Percentiles rank a stretch among this genome's conserved stretches.
Conservation (phyloP, 305 asterid genomes). For the Vinca major region DNA sequence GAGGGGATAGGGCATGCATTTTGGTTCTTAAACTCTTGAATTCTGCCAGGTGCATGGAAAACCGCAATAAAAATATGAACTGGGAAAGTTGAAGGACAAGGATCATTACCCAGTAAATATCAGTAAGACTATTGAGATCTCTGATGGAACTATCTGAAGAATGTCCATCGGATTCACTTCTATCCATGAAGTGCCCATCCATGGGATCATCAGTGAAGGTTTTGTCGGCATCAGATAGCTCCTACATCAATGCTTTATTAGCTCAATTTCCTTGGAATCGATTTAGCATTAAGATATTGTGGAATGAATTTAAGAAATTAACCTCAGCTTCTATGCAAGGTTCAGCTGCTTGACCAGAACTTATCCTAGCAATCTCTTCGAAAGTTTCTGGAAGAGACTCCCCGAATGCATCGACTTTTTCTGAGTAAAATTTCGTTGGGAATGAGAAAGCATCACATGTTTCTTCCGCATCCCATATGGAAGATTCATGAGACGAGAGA, state of each 20-base stretch:
- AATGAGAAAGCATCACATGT: constrained; percentile 88
- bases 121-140: constrained; percentile 61
- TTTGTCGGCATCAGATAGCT: constrained; percentile 36
- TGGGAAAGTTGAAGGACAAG: constrained; percentile 8
- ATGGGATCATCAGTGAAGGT: constrained; percentile 21
- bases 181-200: constrained; percentile 34
- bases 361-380: constrained; percentile 25
- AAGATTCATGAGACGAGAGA: constrained; percentile 37
- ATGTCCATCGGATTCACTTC: constrained; percentile 25
- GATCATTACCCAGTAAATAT: constrained; percentile 74
- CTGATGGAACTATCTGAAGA: constrained; percentile 35
- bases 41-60: not conserved
- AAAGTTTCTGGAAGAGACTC: constrained; percentile 25
- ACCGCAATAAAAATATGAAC: not conserved
- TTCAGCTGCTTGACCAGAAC: constrained; percentile 20
- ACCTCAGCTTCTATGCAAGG: constrained; percentile 46
- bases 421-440: constrained; percentile 36
- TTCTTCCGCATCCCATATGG: constrained; percentile 95
- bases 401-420: constrained; percentile 22
- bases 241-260: constrained; percentile 32
- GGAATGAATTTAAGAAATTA: constrained; percentile 13
- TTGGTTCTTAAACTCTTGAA: not conserved
- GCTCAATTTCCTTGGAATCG: not conserved
- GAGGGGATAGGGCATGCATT: too few relatives aligned
- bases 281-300: not conserved